phyloP scores from a whole-genome alignment of 345 rosid genomes.

The Hevea brasiliensis region DNA sequence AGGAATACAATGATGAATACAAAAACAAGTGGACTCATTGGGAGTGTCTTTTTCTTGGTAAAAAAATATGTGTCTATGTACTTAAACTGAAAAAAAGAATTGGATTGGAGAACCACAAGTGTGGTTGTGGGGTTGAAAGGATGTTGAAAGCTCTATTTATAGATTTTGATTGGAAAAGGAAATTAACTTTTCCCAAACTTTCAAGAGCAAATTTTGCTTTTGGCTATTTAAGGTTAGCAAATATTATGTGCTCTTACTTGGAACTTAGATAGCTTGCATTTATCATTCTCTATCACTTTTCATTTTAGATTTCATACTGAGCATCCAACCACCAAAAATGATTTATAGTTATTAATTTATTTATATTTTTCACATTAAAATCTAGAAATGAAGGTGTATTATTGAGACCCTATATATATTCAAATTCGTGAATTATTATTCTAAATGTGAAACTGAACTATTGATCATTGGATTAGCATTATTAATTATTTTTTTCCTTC shows the following conservation, averaged over 20 bases:
- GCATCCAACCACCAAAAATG: not conserved
- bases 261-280: not conserved
- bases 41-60: not conserved
- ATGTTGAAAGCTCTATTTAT: not conserved
- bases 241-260: not conserved
- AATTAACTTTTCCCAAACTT: not conserved
- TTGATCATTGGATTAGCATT: too few relatives aligned
- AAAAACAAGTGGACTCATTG: not conserved
- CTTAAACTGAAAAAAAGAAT: too few relatives aligned
- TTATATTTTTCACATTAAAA: not conserved
- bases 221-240: not conserved
- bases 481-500: too few relatives aligned
- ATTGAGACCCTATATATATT: too few relatives aligned
- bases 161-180: not conserved
- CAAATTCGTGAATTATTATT: too few relatives aligned
- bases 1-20: not conserved
- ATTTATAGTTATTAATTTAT: not conserved
- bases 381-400: too few relatives aligned
- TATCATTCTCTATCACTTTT: not conserved
- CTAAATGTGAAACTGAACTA: too few relatives aligned
- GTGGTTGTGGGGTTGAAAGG: not conserved
- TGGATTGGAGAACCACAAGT: not conserved
- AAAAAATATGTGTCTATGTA: too few relatives aligned
- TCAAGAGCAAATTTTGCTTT: not conserved
- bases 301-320: not conserved